phyloP scores from a whole-genome alignment of 371 early-diverging fungal genomes.

The Saksenaea oblongispora region DNA sequence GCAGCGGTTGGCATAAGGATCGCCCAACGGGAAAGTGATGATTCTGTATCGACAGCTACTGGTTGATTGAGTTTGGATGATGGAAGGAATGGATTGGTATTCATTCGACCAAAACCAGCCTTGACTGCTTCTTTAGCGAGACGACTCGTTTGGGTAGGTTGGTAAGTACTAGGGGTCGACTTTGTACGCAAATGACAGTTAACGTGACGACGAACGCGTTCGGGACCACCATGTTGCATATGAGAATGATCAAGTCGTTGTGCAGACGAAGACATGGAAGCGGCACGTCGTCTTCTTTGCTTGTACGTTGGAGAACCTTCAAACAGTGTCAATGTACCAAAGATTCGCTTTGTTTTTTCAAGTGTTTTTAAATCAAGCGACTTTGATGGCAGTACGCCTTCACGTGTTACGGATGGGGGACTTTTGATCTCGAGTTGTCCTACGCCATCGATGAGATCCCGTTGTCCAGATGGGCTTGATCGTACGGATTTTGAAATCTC shows the following conservation, averaged over 20 bases:
- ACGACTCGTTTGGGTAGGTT: slow-evolving; percentile 15
- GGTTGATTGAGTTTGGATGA: neutral
- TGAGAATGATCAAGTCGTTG: slow-evolving; percentile 7
- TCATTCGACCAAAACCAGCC: slow-evolving; percentile 23
- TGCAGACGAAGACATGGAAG: slow-evolving; percentile 41
- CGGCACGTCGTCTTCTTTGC: slow-evolving; percentile 67
- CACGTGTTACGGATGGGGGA: neutral
- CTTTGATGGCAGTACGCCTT: slow-evolving; percentile 20
- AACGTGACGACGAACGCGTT: slow-evolving; percentile 31
- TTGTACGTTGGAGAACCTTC: slow-evolving; percentile 76
- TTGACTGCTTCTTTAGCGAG: slow-evolving; percentile 42
- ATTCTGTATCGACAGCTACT: neutral
- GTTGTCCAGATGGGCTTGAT: slow-evolving; percentile 3
- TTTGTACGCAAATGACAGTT: slow-evolving; percentile 28
- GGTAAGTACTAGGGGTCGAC: slow-evolving; percentile 5
- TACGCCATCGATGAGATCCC: slow-evolving; percentile 27
- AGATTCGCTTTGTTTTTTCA: slow-evolving; percentile 45
- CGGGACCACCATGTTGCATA: slow-evolving; percentile 25
- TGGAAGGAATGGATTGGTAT: neutral
- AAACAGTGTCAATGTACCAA: slow-evolving; percentile 65
- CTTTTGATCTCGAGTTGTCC: slow-evolving; percentile 30
- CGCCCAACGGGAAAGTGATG: neutral
- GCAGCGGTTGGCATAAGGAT: neutral
- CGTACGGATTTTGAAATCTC: neutral
- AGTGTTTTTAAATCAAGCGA: slow-evolving; percentile 42